Evolutionary conservation across 805 yeast genomes (phyloP), one percentile per base, ranked within the genome.

Genomic region (Wickerhamomyces silvicola): DNA sequence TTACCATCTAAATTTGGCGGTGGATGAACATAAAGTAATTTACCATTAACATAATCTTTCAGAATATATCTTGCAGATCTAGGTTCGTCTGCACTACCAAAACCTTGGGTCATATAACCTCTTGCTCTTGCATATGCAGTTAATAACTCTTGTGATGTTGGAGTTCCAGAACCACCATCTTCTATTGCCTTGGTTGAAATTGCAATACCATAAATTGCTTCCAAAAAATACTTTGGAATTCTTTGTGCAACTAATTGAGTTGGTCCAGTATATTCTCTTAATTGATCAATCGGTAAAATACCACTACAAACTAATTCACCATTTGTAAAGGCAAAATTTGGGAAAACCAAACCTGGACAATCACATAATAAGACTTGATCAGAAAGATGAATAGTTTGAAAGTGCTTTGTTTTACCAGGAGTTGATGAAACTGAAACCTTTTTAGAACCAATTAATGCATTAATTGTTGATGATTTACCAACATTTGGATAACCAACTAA

Each of bases 331-430:
- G 97, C 97, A 56, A 92, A 92, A 52, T 90, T 92, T 16, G 99
- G 98, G 67, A 92, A 92, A 12, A 92, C 99, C 40, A 92, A 69
- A 72, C 99, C 99, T 2, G 99, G 99, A 68, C 99, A 92, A 69
- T 92, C 99, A 62, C 97, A 92, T 32, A 92, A 67, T 45, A 87
- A 70, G 3, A 92, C 92, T 22, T 81, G 70, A 32, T 81, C 83
- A 1, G 95, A 76, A 27, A 92, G 69, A 52, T 76, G 74, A 40
- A 92, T 88, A 1, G 99, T 92, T 66, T 92, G 99, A 70, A 92
- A 92, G 68, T 92, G 99, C 57, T 92, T 92, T 10, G 99, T 92
- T 57, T 92, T 92, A 65, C 99, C 99, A 10, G 99, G 99, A 1
- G 98, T 92, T 2, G 97, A 71, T 3, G 97, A 90, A 23, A 92